A percentile compares a stretch with the other conserved stretches of the same genome.
These are phyloP conservation scores for Colletotrichum limetticola DNA, from an alignment of 2,329 filamentous ascomycete genomes.

Conservation along the genomic window DNA sequence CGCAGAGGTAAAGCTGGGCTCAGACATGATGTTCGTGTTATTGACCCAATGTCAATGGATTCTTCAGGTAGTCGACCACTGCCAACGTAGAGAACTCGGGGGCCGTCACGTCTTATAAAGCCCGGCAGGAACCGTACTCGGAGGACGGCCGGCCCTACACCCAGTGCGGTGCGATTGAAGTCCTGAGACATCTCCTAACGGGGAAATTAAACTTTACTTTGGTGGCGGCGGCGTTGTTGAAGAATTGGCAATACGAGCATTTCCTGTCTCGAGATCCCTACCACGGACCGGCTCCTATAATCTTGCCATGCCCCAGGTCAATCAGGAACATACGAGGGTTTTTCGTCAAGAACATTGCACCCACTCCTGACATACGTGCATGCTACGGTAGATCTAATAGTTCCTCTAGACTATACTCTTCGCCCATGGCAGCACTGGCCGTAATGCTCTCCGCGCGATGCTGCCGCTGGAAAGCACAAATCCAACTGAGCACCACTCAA, in stretches of 20 bases:
- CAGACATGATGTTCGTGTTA: not conserved
- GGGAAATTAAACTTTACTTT: not conserved
- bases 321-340: not conserved
- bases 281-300: not conserved
- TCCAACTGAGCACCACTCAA: not conserved
- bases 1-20: not conserved
- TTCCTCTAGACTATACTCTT: not conserved
- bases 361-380: not conserved
- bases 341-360: not conserved
- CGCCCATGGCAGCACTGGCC: not conserved
- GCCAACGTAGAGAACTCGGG: not conserved
- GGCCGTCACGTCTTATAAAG: not conserved
- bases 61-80: not conserved
- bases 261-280: not conserved
- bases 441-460: not conserved
- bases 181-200: not conserved
- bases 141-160: not conserved
- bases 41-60: not conserved
- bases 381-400: no score
- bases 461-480: not conserved
- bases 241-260: not conserved
- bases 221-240: not conserved
- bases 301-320: not conserved
- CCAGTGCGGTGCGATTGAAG: not conserved
- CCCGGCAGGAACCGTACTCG: not conserved